phyloP scores from a whole-genome alignment of 495 filamentous ascomycete species.

The Poronia punctata region DNA sequence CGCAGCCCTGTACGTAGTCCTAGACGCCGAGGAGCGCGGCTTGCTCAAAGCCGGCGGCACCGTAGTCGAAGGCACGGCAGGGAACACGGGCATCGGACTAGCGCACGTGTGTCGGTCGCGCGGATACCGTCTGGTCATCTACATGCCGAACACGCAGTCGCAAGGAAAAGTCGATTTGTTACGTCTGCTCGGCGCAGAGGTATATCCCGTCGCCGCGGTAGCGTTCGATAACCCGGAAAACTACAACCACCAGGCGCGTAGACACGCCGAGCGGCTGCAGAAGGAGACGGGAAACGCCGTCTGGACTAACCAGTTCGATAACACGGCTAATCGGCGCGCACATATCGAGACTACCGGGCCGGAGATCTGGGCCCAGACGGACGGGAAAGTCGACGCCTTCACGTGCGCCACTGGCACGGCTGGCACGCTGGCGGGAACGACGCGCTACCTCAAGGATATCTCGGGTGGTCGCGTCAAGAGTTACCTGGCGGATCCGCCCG shows the following conservation, averaged over 20 bases:
- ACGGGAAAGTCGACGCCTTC: conserved; percentile 83
- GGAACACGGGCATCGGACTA: conserved; percentile 96
- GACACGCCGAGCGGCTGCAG: conserved; percentile 69
- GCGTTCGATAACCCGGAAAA: conserved; percentile 94
- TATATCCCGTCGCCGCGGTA: conserved; percentile 94
- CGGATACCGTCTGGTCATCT: conserved; percentile 93
- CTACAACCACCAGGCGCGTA: conserved; percentile 91
- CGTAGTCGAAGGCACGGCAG: conserved; percentile 92
- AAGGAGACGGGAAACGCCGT: conserved; percentile 64
- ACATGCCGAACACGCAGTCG: conserved; percentile 98
- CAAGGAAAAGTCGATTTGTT: conserved; percentile 96
- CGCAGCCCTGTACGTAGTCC: conserved; percentile 87
- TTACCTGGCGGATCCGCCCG: conserved; percentile 90
- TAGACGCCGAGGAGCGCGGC: conserved; percentile 85
- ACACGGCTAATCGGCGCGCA: conserved; percentile 84
- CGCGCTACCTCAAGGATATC: conserved; percentile 79
- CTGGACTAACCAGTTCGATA: conserved; percentile 99
- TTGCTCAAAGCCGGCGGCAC: conserved; percentile 79
- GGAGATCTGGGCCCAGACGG: conserved; percentile 94
- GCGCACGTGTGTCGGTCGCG: conserved; percentile 92
- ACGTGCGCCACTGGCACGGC: conserved; percentile 92
- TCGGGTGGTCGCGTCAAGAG: conserved; percentile 77
- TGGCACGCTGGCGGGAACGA: conserved; percentile 85
- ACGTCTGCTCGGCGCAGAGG: conserved; percentile 87
- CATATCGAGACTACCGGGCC: conserved; percentile 96